These are phyloP conservation scores for Thalassiosira livingstoniorum DNA, from an alignment of 352 stramenopile genomes.

Conservation along the genomic window DNA sequence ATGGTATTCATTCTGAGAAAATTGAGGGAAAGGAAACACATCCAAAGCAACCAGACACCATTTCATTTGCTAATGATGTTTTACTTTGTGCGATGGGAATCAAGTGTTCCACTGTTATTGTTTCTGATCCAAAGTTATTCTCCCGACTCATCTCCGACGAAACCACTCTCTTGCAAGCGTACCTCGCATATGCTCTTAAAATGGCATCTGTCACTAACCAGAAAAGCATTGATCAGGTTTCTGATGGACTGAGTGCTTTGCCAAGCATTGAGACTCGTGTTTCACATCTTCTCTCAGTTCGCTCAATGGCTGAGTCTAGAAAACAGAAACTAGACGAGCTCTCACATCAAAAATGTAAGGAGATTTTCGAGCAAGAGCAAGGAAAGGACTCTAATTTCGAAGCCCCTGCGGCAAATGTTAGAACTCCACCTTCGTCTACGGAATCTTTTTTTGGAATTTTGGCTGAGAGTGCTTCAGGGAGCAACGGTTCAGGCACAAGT, in stretches of 20 bases:
- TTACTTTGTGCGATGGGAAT: conserved; percentile 59
- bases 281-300: conserved; percentile 55
- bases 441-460: conserved; percentile 41
- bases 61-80: conserved; percentile 24
- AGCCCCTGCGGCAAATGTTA: conserved; percentile 2
- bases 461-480: conserved; percentile 30
- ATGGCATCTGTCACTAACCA: conserved; percentile 36
- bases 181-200: conserved; percentile 47
- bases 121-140: conserved; percentile 48
- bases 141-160: conserved; percentile 32
- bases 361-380: conserved; percentile 44
- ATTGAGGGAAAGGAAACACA: too few relatives aligned
- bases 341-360: conserved; percentile 24
- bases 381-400: conserved; percentile 13
- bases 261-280: conserved; percentile 55
- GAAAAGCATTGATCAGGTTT: neutral
- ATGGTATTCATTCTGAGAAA: too few relatives aligned
- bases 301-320: conserved; percentile 42
- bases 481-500: conserved; percentile 25
- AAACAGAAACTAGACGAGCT: conserved; percentile 33
- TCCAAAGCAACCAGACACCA: conserved; percentile 15
- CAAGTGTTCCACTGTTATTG: conserved; percentile 52
- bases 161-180: conserved; percentile 30
- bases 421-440: conserved; percentile 43
- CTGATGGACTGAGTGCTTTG: conserved; percentile 48